These are phyloP conservation scores for Phytophthora meadii DNA, from an alignment of 352 stramenopile genomes.

Conservation along the genomic window DNA sequence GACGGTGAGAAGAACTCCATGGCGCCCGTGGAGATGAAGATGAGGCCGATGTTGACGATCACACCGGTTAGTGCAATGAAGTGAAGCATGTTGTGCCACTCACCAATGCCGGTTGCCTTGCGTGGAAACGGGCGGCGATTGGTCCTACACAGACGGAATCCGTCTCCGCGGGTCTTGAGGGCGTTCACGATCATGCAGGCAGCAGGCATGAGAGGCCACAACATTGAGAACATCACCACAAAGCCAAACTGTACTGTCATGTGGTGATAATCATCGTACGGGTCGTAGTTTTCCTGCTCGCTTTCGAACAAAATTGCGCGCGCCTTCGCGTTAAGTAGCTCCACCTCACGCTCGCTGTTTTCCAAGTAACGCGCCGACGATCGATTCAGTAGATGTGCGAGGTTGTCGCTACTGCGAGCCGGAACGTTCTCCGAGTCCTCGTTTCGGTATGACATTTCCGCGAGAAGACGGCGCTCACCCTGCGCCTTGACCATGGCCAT, in stretches of 20 bases:
- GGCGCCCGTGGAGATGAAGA: slow-evolving; percentile 82
- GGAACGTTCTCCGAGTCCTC: slow-evolving; percentile 18
- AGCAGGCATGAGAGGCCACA: slow-evolving; percentile 83
- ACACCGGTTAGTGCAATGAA: slow-evolving; percentile 72
- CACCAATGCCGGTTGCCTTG: slow-evolving; percentile 75
- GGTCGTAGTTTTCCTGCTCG: slow-evolving; percentile 81
- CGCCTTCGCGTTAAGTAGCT: slow-evolving; percentile 70
- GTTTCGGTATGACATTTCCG: slow-evolving; percentile 62
- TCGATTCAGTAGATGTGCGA: slow-evolving; percentile 57
- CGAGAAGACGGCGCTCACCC: slow-evolving; percentile 65
- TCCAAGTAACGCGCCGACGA: slow-evolving; percentile 76
- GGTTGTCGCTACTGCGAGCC: slow-evolving; percentile 16
- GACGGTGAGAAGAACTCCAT: slow-evolving; percentile 73
- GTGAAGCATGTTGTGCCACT: slow-evolving; percentile 78
- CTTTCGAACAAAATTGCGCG: slow-evolving; percentile 80
- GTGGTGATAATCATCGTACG: slow-evolving; percentile 84
- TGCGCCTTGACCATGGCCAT: slow-evolving; percentile 75
- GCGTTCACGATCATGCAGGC: slow-evolving; percentile 82
- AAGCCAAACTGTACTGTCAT: slow-evolving; percentile 87
- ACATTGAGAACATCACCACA: slow-evolving; percentile 88
- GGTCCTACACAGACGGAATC: slow-evolving; percentile 75
- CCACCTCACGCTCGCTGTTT: slow-evolving; percentile 68
- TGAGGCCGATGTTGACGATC: slow-evolving; percentile 77
- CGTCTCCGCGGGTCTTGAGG: slow-evolving; percentile 81
- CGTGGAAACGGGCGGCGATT: slow-evolving; percentile 77